Base-by-base conservation (phyloP, 2,329 filamentous ascomycete species). In the Phialophora chinensis region DNA sequence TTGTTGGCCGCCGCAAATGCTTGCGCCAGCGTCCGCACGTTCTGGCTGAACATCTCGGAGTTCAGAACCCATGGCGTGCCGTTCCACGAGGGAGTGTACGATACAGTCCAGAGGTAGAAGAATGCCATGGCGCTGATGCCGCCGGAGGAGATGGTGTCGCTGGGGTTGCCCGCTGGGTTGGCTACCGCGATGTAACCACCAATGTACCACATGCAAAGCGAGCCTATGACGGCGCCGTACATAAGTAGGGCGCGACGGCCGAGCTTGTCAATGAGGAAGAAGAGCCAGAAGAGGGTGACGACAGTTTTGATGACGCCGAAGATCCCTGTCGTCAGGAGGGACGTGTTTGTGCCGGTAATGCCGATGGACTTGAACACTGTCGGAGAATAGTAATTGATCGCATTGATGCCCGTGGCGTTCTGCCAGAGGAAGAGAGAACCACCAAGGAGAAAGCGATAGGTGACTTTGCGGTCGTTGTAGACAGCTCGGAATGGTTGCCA, bases 341-440 rank as follows among this genome's bases (percentile, higher is more conserved):
- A 82, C 4, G 83, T 84, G 62, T 85, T 89, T 27, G 84, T 86
- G 4, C 86, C 86, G 0, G 78, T 83, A 14, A 91, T 80, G 14
- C 89, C 88, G 49, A 91, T 85, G 12, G 83, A 85, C 67, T 84
- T 84, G 82, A 92, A 91, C 10, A 92, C 85, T 0, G 86, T 89
- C 0, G 90, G 89, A 0, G 81, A 84, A 77, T 90, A 91, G 79
- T 92, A 92, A 80, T 92, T 92, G 80, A 91, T 89, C 23, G 90
- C 90, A 72, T 73, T 73, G 80, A 92, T 92, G 2, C 90, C 90
- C 2, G 81, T 84, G 58, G 88, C 88, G 72, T 94, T 94, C 77
- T 94, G 91, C 84, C 88, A 92, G 61, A 93, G 80, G 82, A 93
- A 93, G 23, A 94, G 83, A 73, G 91, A 85, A 63, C 86, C 85